These are phyloP conservation scores for Toxicodendron radicans DNA, from an alignment of 345 rosid genomes.

Conservation along the genomic window DNA sequence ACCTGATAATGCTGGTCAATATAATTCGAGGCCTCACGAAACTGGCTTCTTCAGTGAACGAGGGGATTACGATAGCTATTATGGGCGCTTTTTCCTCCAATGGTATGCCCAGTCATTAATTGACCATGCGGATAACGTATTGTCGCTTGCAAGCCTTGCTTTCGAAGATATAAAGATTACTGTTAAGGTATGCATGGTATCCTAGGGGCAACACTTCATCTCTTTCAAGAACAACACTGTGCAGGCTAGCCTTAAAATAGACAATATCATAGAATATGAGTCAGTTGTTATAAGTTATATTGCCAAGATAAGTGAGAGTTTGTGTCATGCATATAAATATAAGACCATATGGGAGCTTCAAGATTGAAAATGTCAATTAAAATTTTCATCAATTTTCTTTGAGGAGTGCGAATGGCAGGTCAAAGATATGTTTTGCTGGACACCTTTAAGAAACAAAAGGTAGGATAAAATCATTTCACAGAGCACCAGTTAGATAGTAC, in stretches of 20 bases:
- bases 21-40: constrained; percentile 88
- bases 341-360: too few species aligned
- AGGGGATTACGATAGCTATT: constrained; percentile 94
- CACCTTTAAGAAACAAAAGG: too few species aligned
- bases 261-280: too few species aligned
- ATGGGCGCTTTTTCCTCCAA: constrained; percentile 85
- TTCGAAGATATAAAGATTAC: constrained; percentile 74
- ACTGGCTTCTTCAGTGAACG: constrained; percentile 87
- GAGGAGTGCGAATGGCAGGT: too few species aligned
- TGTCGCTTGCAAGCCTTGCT: constrained; percentile 79
- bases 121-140: constrained; percentile 75
- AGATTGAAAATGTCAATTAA: too few species aligned
- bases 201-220: background rate
- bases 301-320: too few species aligned
- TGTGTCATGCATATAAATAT: too few species aligned
- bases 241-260: too few species aligned
- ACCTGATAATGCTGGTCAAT: constrained; percentile 89
- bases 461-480: too few species aligned
- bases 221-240: background rate
- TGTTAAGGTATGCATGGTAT: constrained; percentile 61
- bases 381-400: too few species aligned
- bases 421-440: too few species aligned
- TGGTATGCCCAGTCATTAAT: constrained; percentile 81
- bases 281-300: too few species aligned
- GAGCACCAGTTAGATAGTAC: background rate